Conservation (phyloP, 2,329 filamentous ascomycete species). For the Penicillium sp. region DNA sequence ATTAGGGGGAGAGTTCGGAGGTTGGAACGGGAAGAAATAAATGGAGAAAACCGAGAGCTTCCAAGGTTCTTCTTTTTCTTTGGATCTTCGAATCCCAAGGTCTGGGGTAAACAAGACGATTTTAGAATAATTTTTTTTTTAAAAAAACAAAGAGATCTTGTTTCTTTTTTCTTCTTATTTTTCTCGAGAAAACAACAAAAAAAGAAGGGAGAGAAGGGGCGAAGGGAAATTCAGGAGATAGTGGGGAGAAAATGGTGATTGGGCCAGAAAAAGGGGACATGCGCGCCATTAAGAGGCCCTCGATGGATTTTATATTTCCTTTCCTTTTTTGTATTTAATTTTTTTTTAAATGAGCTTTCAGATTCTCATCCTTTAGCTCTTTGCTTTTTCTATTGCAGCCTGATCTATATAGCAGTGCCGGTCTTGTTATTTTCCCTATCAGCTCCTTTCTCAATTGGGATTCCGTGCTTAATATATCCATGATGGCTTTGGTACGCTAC, state of each 20-base stretch:
- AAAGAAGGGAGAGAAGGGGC: slow-evolving; percentile 9
- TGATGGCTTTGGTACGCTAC: slow-evolving; percentile 20
- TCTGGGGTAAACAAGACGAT: slow-evolving; percentile 3
- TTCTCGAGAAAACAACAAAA: neutral
- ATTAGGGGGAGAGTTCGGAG: slow-evolving; percentile 14
- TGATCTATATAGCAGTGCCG: neutral
- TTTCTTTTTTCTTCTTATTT: neutral
- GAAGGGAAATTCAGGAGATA: slow-evolving; percentile 14
- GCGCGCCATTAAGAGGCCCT: neutral
- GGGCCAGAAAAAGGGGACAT: slow-evolving; percentile 9
- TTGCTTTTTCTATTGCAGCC: neutral
- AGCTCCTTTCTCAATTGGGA: neutral
- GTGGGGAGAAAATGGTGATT: slow-evolving; percentile 12
- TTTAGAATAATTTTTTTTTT: neutral
- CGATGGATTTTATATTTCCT: slow-evolving; percentile 1
- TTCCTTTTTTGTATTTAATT: no score
- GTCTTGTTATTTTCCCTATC: no score
- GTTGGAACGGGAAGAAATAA: slow-evolving; percentile 12
- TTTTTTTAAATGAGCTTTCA: neutral
- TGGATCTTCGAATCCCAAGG: neutral
- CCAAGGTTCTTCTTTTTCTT: neutral
- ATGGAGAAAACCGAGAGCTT: slow-evolving; percentile 4
- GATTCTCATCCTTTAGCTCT: no score
- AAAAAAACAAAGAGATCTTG: neutral
- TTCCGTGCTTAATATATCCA: slow-evolving; percentile 7